These are phyloP conservation scores for Sordariomycetes sp. DNA, from an alignment of 2,329 filamentous ascomycete species.

Conservation along the genomic window DNA sequence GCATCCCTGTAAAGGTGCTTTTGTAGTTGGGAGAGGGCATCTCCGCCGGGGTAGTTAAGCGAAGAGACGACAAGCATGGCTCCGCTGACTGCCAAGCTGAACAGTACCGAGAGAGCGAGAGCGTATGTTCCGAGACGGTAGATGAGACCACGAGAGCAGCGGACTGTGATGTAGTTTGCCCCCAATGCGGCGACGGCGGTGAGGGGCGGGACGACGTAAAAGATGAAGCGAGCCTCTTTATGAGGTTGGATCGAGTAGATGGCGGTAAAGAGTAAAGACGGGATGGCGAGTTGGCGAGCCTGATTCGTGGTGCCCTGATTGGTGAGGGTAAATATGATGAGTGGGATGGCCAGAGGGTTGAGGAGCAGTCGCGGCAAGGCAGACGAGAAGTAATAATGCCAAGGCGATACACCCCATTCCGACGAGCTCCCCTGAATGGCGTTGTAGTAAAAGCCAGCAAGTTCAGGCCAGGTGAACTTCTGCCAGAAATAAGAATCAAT, in stretches of 20 bases:
- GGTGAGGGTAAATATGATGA: constrained; percentile 43
- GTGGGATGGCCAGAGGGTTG: constrained; percentile 60
- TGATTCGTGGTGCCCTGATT: constrained; percentile 33
- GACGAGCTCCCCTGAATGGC: constrained; percentile 74
- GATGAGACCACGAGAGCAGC: constrained; percentile 50
- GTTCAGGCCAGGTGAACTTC: constrained; percentile 77
- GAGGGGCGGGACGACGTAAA: constrained; percentile 75
- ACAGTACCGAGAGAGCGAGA: constrained; percentile 50
- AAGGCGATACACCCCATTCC: constrained; percentile 80
- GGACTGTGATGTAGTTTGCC: constrained; percentile 60
- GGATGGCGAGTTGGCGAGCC: constrained; percentile 46
- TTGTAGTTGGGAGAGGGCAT: constrained; percentile 48
- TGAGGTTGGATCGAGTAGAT: constrained; percentile 86
- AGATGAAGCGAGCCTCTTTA: constrained; percentile 92
- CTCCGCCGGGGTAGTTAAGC: constrained; percentile 88
- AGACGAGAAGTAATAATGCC: constrained; percentile 77
- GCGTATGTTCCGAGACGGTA: constrained; percentile 44
- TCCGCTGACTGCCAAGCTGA: constrained; percentile 50
- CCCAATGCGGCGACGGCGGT: constrained; percentile 69
- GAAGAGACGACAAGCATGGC: constrained; percentile 70
- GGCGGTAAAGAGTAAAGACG: constrained; percentile 62
- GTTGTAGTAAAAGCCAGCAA: constrained; percentile 85
- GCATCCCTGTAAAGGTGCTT: not conserved
- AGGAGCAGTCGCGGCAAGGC: constrained; percentile 75
- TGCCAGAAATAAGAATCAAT: constrained; percentile 96